Percentiles rank a stretch among this genome's conserved stretches.
These are phyloP conservation scores for Trichosporon sp. DNA, from an alignment of 1,284 basidiomycete species.

Conservation along the genomic window DNA sequence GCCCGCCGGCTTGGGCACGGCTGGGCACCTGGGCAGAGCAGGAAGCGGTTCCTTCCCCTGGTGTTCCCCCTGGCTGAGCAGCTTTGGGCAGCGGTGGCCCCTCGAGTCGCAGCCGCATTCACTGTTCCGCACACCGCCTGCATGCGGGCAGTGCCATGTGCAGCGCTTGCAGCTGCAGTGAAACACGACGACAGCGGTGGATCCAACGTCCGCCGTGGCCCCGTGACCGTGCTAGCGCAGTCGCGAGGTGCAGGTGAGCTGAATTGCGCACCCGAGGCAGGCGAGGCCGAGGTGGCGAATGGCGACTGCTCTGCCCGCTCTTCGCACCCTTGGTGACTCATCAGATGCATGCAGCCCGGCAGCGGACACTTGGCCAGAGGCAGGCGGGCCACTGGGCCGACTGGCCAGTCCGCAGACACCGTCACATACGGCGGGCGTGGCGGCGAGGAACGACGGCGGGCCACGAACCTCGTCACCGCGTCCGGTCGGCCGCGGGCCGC, in stretches of 20 bases:
- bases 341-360: background rate
- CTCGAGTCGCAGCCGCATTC: background rate
- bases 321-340: background rate
- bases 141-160: background rate
- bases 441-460: background rate
- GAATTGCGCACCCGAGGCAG: too few species aligned
- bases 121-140: background rate
- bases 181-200: too few species aligned
- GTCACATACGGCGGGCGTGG: background rate
- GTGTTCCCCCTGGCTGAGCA: background rate
- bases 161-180: background rate
- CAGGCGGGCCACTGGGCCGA: too few species aligned
- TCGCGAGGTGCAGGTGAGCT: too few species aligned
- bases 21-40: background rate
- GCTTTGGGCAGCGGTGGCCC: too few species aligned
- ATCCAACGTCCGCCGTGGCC: too few species aligned
- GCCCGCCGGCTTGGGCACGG: background rate
- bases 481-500: background rate
- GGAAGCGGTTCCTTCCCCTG: background rate
- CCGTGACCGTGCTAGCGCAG: too few species aligned
- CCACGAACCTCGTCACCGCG: background rate
- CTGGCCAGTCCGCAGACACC: background rate
- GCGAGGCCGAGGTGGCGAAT: background rate
- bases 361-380: too few species aligned
- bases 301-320: background rate